These are phyloP conservation scores for Ulmus americana DNA, from an alignment of 331 rosid genomes.

Conservation along the genomic window DNA sequence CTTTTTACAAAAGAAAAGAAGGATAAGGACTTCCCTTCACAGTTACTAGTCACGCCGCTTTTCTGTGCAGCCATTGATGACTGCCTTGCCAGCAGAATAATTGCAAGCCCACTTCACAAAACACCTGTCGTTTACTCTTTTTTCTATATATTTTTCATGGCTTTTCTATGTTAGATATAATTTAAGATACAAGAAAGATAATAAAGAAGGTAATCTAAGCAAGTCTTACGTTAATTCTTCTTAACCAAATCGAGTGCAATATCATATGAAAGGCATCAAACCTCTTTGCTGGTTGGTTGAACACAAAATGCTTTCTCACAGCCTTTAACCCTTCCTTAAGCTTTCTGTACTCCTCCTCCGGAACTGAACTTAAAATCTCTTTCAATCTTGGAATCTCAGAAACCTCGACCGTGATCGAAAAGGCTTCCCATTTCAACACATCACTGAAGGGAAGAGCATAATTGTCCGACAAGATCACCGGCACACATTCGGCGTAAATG, in stretches of 20 bases:
- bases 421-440: slow-evolving; percentile 69
- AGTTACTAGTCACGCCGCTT: background rate
- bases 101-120: background rate
- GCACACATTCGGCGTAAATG: slow-evolving; percentile 73
- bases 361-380: slow-evolving; percentile 46
- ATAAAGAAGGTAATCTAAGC: slow-evolving; percentile 9
- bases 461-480: slow-evolving; percentile 51
- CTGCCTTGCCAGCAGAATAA: background rate
- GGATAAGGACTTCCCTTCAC: background rate
- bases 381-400: slow-evolving; percentile 61
- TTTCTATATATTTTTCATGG: background rate
- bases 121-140: background rate
- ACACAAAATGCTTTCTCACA: slow-evolving; percentile 61
- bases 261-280: slow-evolving; percentile 75
- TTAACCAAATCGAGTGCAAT: slow-evolving; percentile 70
- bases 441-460: slow-evolving; percentile 67
- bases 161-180: too few relatives aligned
- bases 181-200: too few relatives aligned
- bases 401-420: slow-evolving; percentile 52
- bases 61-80: background rate
- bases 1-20: background rate
- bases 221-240: slow-evolving; percentile 53
- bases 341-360: slow-evolving; percentile 41
- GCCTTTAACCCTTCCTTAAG: slow-evolving; percentile 48
- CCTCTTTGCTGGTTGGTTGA: slow-evolving; percentile 58